Evolutionary conservation across 73 alveolate genomes (phyloP).

Genomic region (Paraurostyla sp.): DNA sequence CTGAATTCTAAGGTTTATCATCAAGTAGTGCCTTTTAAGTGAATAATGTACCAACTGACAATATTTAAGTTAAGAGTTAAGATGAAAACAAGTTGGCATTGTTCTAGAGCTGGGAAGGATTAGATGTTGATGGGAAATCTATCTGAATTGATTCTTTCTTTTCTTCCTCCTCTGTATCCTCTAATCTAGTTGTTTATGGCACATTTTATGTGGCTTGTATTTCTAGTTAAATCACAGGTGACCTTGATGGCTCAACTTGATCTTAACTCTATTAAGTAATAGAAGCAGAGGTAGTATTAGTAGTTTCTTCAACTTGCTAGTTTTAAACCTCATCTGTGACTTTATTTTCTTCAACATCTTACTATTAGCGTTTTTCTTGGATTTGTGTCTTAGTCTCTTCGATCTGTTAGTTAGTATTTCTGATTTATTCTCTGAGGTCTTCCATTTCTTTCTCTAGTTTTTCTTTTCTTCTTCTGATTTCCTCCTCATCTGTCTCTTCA

Average conservation of each 20-base stretch:
- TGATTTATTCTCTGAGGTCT: neutral
- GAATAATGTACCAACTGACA: constrained; percentile 59
- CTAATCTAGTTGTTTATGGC: neutral
- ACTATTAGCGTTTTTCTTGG: neutral
- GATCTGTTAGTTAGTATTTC: neutral
- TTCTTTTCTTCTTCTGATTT: neutral
- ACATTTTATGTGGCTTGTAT: neutral
- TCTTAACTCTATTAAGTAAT: neutral
- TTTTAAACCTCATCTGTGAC: too few species aligned
- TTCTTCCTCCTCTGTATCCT: constrained; percentile 39
- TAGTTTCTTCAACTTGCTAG: too few species aligned
- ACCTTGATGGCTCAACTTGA: too few species aligned
- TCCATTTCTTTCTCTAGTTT: constrained; percentile 5
- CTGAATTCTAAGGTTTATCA: neutral
- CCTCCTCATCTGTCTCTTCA: constrained; percentile 3
- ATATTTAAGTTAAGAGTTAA: constrained; percentile 37
- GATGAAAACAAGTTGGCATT: constrained; percentile 24
- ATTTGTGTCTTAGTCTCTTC: neutral
- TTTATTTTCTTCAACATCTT: too few species aligned
- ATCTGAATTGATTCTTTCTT: neutral
- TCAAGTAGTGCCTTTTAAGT: neutral
- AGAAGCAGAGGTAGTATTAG: neutral
- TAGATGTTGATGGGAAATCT: neutral
- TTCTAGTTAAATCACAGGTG: neutral
- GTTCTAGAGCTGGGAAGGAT: neutral